Conservation (phyloP, 2,329 filamentous ascomycete genomes). For the Aureobasidium sp. region DNA sequence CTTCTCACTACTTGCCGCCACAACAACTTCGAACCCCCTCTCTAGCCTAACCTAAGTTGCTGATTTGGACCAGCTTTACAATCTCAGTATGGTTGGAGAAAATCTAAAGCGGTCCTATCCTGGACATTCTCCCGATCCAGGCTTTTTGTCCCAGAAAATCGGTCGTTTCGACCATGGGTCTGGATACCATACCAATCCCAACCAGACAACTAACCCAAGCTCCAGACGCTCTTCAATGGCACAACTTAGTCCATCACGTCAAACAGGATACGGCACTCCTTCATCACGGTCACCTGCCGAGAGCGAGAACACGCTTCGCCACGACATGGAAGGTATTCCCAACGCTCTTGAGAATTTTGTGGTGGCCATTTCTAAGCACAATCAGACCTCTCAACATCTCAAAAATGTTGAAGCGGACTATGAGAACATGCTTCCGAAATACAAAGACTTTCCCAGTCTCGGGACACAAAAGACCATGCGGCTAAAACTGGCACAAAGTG, state of each 20-base stretch:
- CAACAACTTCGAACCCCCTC: background rate
- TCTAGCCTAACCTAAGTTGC: background rate
- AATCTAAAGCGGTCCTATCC: background rate
- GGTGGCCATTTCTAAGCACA: background rate
- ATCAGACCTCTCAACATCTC: background rate
- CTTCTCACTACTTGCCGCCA: background rate
- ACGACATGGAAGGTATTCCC: background rate
- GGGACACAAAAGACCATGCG: background rate
- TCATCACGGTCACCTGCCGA: background rate
- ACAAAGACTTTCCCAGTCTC: background rate
- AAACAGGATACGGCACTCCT: background rate
- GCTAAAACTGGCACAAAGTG: background rate
- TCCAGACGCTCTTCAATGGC: background rate
- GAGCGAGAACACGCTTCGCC: background rate
- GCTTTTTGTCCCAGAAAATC: background rate
- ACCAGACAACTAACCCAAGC: background rate
- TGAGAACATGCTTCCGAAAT: background rate
- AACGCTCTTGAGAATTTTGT: background rate
- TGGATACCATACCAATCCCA: background rate
- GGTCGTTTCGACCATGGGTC: background rate
- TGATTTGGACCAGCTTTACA: background rate
- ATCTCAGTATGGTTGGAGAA: background rate
- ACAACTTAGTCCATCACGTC: background rate
- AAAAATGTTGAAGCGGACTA: background rate
- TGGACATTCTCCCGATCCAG: background rate